Percentiles rank a stretch among this genome's conserved stretches.
Evolutionary conservation across 805 yeast genomes (phyloP).

Genomic region (Ogataea ganodermae): DNA sequence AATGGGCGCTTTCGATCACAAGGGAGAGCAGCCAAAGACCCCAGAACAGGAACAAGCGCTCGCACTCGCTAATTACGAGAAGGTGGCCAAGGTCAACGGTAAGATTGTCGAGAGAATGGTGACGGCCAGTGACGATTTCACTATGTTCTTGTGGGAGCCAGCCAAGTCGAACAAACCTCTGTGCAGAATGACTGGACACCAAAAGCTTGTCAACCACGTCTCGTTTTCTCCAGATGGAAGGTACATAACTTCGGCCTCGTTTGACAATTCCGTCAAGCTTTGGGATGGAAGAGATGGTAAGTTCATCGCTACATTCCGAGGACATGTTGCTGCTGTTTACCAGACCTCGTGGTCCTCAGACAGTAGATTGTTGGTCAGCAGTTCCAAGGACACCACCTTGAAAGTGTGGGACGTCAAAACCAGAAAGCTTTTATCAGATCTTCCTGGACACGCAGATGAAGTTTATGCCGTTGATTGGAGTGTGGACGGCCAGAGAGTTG

Average conservation of each 20-base stretch:
- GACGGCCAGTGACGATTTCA: slow-evolving; percentile 95
- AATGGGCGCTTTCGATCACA: slow-evolving; percentile 86
- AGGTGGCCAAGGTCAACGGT: slow-evolving; percentile 62
- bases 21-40: slow-evolving; percentile 45
- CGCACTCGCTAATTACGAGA: slow-evolving; percentile 64
- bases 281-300: slow-evolving; percentile 97
- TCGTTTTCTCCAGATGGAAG: slow-evolving; percentile 96
- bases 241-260: slow-evolving; percentile 85
- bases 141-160: slow-evolving; percentile 98
- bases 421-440: slow-evolving; percentile 77
- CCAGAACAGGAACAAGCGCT: slow-evolving; percentile 49
- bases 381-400: slow-evolving; percentile 93
- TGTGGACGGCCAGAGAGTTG: slow-evolving; percentile 88
- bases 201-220: slow-evolving; percentile 93
- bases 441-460: slow-evolving; percentile 96
- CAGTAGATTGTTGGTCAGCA: slow-evolving; percentile 84
- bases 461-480: slow-evolving; percentile 98
- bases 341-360: slow-evolving; percentile 98
- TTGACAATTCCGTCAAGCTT: slow-evolving; percentile 90
- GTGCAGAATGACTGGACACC: slow-evolving; percentile 96
- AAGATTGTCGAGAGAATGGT: slow-evolving; percentile 72
- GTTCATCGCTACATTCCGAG: slow-evolving; percentile 86
- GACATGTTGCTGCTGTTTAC: slow-evolving; percentile 97
- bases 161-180: slow-evolving; percentile 76
- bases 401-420: slow-evolving; percentile 96